Conservation (phyloP, 2,329 filamentous ascomycete species). For the Cladosporium sp. region DNA sequence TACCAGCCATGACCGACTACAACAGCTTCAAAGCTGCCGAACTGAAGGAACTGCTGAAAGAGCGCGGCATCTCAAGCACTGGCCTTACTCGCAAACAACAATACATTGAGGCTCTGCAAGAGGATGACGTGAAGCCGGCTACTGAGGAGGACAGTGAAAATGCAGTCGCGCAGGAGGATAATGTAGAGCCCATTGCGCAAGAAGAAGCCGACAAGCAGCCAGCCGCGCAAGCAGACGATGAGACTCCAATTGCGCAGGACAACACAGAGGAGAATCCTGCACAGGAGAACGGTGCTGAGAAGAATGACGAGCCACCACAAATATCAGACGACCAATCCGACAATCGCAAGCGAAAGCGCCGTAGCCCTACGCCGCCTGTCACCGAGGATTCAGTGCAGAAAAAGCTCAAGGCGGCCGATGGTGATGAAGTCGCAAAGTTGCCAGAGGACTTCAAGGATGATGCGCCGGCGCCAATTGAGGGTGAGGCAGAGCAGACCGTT, state of each 20-base stretch:
- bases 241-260: slow-evolving; percentile 5
- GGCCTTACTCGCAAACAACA: slow-evolving; percentile 46
- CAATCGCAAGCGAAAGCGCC: slow-evolving; percentile 29
- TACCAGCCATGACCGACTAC: slow-evolving; percentile 36
- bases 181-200: background rate
- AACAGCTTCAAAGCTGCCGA: slow-evolving; percentile 44
- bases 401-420: slow-evolving; percentile 38
- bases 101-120: slow-evolving; percentile 43
- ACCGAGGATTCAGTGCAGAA: slow-evolving; percentile 37
- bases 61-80: slow-evolving; percentile 42
- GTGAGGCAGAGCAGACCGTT: slow-evolving; percentile 17
- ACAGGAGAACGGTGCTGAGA: background rate
- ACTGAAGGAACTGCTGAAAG: slow-evolving; percentile 43
- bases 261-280: background rate
- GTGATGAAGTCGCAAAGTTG: slow-evolving; percentile 28
- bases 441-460: slow-evolving; percentile 16
- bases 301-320: background rate
- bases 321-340: slow-evolving; percentile 16
- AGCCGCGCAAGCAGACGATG: background rate
- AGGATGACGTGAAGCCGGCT: slow-evolving; percentile 33
- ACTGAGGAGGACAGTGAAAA: slow-evolving; percentile 18
- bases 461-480: slow-evolving; percentile 13
- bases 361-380: slow-evolving; percentile 25
- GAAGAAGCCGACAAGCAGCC: slow-evolving; percentile 7
- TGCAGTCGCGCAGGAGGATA: slow-evolving; percentile 13